A percentile compares a stretch with the other conserved stretches of the same genome.
Conservation (phyloP, 2,329 filamentous ascomycete species). For the Colletotrichum musicola region DNA sequence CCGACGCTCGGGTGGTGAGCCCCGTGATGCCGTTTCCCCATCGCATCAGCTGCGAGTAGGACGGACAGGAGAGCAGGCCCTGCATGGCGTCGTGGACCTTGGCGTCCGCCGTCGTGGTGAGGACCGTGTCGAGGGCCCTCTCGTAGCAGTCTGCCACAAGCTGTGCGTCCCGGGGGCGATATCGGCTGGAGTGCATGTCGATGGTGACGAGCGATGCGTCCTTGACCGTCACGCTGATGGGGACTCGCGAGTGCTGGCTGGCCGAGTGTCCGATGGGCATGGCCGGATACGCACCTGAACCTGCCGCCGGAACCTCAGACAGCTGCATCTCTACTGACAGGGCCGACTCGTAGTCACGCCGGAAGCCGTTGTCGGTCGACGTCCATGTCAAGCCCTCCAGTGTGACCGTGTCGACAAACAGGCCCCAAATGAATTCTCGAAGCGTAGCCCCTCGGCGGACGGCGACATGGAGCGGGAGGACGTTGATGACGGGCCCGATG, state of each 20-base stretch:
- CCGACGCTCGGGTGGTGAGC: not conserved
- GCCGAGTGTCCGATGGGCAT: not conserved
- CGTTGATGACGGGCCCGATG: conserved; percentile 52
- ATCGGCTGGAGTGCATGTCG: conserved; percentile 23
- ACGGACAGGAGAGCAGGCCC: no score
- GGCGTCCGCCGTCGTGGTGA: not conserved
- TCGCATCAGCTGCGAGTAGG: no score
- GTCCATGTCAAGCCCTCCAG: conserved; percentile 41
- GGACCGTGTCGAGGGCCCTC: conserved; percentile 5
- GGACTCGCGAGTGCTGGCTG: not conserved
- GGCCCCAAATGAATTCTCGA: conserved; percentile 33
- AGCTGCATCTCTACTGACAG: no score
- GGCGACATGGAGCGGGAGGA: conserved; percentile 43
- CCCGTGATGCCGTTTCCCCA: not conserved
- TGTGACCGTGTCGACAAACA: conserved; percentile 20
- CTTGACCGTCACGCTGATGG: conserved; percentile 11
- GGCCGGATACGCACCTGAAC: not conserved
- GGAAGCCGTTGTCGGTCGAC: conserved; percentile 36
- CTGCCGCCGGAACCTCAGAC: no score
- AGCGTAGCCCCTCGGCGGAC: conserved; percentile 35
- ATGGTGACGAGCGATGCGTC: conserved; percentile 1
- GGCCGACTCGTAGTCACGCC: not conserved
- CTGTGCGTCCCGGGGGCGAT: no score
- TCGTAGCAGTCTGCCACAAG: no score
- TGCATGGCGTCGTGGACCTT: not conserved